Percentiles rank a stretch among this genome's conserved stretches.
These are phyloP conservation scores for Saprolegnia parasitica DNA, from an alignment of 352 stramenopile genomes.

Conservation along the genomic window DNA sequence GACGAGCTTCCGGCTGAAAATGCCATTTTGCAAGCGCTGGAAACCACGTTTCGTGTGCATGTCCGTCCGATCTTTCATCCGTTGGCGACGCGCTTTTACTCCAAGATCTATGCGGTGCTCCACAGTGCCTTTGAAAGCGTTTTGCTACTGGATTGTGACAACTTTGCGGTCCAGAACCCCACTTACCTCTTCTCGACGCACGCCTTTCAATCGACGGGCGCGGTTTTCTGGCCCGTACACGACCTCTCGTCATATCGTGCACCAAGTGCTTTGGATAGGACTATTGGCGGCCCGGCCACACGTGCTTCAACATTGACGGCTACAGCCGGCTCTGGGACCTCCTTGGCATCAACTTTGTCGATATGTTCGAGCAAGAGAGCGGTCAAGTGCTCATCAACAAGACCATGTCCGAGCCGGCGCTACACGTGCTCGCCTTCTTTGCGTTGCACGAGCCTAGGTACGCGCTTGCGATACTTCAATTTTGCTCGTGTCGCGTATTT, in stretches of 20 bases:
- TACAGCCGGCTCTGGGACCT: slow-evolving; percentile 53
- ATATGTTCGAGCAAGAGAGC: slow-evolving; percentile 85
- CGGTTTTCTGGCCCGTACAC: slow-evolving; percentile 81
- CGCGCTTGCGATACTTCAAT: too few species aligned
- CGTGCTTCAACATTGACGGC: slow-evolving; percentile 67
- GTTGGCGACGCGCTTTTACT: too few species aligned
- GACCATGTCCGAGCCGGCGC: slow-evolving; percentile 44
- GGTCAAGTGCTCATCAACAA: too few species aligned
- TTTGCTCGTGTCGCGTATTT: too few species aligned
- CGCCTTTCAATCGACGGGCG: slow-evolving; percentile 53
- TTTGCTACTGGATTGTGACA: slow-evolving; percentile 75
- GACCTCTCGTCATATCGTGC: too few species aligned
- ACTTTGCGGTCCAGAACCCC: slow-evolving; percentile 64
- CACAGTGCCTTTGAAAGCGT: slow-evolving; percentile 61
- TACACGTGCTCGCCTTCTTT: slow-evolving; percentile 79
- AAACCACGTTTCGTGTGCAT: too few species aligned
- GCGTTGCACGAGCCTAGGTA: slow-evolving; percentile 47
- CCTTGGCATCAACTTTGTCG: slow-evolving; percentile 72
- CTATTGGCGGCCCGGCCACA: slow-evolving; percentile 65
- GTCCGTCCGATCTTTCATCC: too few species aligned
- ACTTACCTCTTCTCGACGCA: slow-evolving; percentile 74
- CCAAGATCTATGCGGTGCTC: too few species aligned
- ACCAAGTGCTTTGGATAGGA: too few species aligned
- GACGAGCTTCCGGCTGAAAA: too few species aligned
- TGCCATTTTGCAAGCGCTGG: too few species aligned